Evolutionary conservation across 768 basidiomycete genomes (phyloP).

Genomic region (Leccinum incarnatum): DNA sequence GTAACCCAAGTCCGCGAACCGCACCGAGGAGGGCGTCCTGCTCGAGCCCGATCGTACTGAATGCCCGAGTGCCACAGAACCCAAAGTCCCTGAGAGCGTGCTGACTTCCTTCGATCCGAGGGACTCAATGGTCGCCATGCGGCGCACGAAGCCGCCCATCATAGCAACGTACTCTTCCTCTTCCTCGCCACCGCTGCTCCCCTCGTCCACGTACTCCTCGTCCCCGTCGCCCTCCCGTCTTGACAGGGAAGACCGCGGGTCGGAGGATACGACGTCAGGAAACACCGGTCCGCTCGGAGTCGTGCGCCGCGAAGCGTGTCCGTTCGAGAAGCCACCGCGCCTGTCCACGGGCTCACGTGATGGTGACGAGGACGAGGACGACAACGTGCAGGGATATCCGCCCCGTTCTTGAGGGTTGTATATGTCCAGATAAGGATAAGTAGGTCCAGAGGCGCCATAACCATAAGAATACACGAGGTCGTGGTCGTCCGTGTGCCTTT

Average conservation of each 20-base stretch:
- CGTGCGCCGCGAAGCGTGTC: not conserved
- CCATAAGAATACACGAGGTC: constrained; percentile 24
- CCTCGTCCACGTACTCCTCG: not conserved
- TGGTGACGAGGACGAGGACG: not conserved
- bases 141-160: constrained; percentile 60
- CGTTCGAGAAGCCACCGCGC: not conserved
- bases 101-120: constrained; percentile 62
- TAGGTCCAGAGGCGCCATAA: constrained; percentile 24
- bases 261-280: constrained; percentile 18
- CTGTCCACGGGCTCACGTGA: not conserved
- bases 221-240: not conserved
- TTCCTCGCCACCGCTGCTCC: constrained; percentile 20
- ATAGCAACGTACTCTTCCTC: constrained; percentile 48
- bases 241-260: constrained; percentile 13
- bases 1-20: constrained; percentile 15
- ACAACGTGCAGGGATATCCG: not conserved
- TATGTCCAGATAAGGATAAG: constrained; percentile 33
- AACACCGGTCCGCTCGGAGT: constrained; percentile 1
- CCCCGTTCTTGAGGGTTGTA: constrained; percentile 23
- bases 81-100: constrained; percentile 31
- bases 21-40: constrained; percentile 24
- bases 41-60: constrained; percentile 27
- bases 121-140: constrained; percentile 82
- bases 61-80: constrained; percentile 24
- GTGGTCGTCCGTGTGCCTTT: not conserved